Conservation (phyloP, 2,329 filamentous ascomycete genomes). For the Trichoderma sp. region DNA sequence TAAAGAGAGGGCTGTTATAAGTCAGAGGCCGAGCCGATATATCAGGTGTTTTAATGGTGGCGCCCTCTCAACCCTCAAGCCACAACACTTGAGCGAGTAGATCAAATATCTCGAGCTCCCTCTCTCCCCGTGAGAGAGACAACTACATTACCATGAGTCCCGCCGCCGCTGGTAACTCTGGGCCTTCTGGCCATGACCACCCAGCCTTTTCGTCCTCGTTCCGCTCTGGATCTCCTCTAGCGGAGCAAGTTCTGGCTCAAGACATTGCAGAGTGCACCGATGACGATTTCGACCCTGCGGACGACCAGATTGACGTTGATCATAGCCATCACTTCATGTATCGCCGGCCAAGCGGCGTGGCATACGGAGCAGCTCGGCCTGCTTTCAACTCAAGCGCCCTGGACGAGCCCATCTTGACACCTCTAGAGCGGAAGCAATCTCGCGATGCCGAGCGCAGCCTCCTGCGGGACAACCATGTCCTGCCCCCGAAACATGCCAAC, state of each 20-base stretch:
- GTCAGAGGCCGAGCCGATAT: background rate
- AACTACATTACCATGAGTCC: background rate
- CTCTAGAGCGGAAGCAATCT: slow-evolving; percentile 55
- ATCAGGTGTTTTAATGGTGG: background rate
- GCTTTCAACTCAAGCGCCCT: slow-evolving; percentile 59
- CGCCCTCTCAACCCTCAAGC: background rate
- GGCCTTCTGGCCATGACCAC: slow-evolving; percentile 22
- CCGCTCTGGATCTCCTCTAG: slow-evolving; percentile 61
- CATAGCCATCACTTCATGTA: slow-evolving; percentile 58
- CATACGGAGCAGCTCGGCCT: slow-evolving; percentile 68
- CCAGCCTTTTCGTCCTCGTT: slow-evolving; percentile 46
- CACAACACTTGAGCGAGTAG: background rate
- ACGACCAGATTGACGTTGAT: slow-evolving; percentile 35
- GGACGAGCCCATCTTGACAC: slow-evolving; percentile 50
- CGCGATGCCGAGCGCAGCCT: slow-evolving; percentile 59
- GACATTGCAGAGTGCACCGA: slow-evolving; percentile 66
- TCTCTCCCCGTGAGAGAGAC: background rate
- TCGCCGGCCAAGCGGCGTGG: slow-evolving; percentile 73
- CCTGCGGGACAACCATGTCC: slow-evolving; percentile 63
- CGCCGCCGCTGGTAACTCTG: background rate
- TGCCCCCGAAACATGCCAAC: slow-evolving; percentile 57
- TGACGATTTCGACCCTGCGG: slow-evolving; percentile 44
- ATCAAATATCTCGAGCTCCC: background rate
- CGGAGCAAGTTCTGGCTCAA: slow-evolving; percentile 62
- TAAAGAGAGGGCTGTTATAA: background rate